Conservation (phyloP, 306 rosid species). For the Vigna hirtella region DNA sequence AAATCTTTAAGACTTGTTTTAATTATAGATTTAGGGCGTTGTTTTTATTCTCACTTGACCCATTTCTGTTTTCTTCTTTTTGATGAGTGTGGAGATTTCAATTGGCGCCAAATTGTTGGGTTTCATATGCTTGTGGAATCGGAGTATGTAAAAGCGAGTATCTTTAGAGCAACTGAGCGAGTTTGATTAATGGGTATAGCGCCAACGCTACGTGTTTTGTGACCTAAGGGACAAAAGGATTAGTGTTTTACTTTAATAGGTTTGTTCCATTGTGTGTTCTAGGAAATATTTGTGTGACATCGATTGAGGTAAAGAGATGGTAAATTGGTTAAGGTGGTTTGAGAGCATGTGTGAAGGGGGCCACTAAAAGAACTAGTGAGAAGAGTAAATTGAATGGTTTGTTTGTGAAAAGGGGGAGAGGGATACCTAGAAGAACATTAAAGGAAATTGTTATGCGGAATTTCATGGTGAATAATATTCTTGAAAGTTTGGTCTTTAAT, state of each 20-base stretch:
- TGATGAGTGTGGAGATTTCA: slow-evolving; percentile 26
- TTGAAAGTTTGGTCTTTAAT: not conserved
- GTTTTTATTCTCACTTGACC: not conserved
- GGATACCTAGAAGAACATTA: not conserved
- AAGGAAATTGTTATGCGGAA: not conserved
- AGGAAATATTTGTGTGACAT: not conserved
- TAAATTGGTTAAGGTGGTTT: not conserved
- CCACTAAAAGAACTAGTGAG: not conserved
- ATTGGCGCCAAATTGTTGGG: slow-evolving; percentile 24
- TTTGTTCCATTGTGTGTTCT: slow-evolving; percentile 19
- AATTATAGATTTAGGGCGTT: slow-evolving; percentile 45
- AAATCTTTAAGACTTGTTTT: slow-evolving; percentile 22
- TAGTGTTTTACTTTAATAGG: not conserved
- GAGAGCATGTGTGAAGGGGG: not conserved
- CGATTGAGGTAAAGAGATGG: not conserved
- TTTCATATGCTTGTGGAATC: slow-evolving; percentile 32
- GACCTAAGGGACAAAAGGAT: not conserved
- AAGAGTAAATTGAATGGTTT: not conserved
- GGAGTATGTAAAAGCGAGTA: slow-evolving; percentile 8
- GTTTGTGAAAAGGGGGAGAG: not conserved
- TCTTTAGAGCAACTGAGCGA: slow-evolving; percentile 3
- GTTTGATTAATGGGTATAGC: not conserved
- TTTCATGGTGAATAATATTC: not conserved
- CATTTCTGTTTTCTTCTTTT: slow-evolving; percentile 9
- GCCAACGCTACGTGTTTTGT: not conserved